Base-by-base conservation (phyloP, 2,329 filamentous ascomycete species). In the Huntiella decipiens region DNA sequence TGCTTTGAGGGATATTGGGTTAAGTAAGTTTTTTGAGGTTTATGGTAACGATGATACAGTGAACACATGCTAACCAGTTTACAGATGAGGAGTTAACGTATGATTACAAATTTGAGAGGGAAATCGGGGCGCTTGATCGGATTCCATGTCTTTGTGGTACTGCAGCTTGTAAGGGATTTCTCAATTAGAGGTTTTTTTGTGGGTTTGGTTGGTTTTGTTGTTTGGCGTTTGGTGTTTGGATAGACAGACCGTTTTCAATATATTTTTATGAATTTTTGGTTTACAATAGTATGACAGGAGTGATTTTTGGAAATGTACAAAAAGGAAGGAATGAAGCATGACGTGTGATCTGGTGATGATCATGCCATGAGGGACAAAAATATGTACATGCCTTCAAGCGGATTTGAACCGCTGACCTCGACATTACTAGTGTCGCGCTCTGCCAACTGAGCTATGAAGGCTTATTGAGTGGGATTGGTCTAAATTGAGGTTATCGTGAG, bases 101-200 rank as follows among this genome's bases (percentile, higher is more conserved):
- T 66, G 91, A 98, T 67, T 98, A 98, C 73, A 98, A 98, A 63
- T 98, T 98, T 61, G 91, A 98, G 67, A 82, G 91, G 56, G 91
- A 98, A 64, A 84, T 92, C 57, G 86, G 86, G 57, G 92, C 85
- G 54, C 75, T 86, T 52, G 91, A 98, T 62, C 84, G 91, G 52
- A 95, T 98, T 56, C 91, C 91, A 43, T 98, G 91, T 67, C 77
- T 98, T 43, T 98, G 91, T 62, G 91, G 91, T 50, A 95, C 88
- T 38, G 77, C 87, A 28, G 86, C 85, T 41, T 98, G 91, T 69
- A 98, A 98, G 70, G 91, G 91, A 52, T 98, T 96, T 68, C 83
- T 98, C 64, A 98, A 98, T 37, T 37, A 37, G 35, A 13, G 16
- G 7, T 17, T 8, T 15, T 15, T 17, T 8, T 43, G 10, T 38